phyloP scores from a whole-genome alignment of 768 basidiomycete species.

The Terana coerulea region DNA sequence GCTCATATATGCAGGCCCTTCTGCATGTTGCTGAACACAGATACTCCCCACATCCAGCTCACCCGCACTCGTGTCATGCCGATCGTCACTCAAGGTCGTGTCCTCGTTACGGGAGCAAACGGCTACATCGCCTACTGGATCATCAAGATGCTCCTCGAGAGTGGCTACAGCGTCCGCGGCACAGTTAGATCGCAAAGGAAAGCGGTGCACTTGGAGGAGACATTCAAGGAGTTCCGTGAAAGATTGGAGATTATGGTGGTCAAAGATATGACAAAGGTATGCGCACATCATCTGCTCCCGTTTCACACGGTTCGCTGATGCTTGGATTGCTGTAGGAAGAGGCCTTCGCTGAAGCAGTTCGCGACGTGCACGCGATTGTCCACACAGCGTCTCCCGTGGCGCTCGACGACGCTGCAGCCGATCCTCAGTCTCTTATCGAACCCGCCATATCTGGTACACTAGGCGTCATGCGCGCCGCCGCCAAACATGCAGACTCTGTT shows the following conservation, averaged over 20 bases:
- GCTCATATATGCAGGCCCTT: too few species aligned
- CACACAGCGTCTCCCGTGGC: not conserved
- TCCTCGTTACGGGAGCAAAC: conserved; percentile 57
- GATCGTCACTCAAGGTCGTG: too few species aligned
- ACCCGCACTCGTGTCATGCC: too few species aligned
- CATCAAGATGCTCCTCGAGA: conserved; percentile 50
- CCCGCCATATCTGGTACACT: conserved; percentile 72
- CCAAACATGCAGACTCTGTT: too few species aligned
- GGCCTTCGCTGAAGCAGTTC: conserved; percentile 30
- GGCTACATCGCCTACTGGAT: conserved; percentile 65
- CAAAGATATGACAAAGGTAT: conserved; percentile 70
- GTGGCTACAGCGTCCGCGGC: conserved; percentile 59
- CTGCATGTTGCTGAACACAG: too few species aligned
- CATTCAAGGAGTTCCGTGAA: conserved; percentile 49
- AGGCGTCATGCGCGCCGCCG: too few species aligned
- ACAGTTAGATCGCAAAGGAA: conserved; percentile 62
- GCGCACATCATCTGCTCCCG: not conserved
- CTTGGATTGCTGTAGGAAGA: conserved; percentile 38
- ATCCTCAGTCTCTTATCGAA: conserved; percentile 57
- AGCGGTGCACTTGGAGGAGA: conserved; percentile 47
- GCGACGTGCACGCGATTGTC: conserved; percentile 39
- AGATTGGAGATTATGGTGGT: conserved; percentile 63
- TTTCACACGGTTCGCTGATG: too few species aligned
- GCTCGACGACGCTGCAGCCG: too few species aligned
- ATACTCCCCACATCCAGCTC: too few species aligned